Evolutionary conservation across 495 filamentous ascomycete genomes (phyloP).

Genomic region (Astrothelium macrocarpum): DNA sequence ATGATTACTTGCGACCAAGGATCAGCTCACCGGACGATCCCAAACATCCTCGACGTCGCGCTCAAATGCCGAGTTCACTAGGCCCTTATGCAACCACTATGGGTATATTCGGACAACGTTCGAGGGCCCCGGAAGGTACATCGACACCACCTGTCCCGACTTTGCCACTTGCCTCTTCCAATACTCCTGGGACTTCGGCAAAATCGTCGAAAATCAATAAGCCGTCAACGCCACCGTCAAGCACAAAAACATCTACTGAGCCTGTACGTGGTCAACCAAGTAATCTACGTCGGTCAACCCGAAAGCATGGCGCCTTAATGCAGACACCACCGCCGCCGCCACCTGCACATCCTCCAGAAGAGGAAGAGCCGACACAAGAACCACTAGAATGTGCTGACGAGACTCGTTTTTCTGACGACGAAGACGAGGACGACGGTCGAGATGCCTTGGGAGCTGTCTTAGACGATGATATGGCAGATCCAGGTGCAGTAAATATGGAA

Average conservation of each 20-base stretch:
- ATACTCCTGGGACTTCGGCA: slow-evolving; percentile 16
- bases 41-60: slow-evolving; percentile 49
- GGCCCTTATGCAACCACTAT: slow-evolving; percentile 74
- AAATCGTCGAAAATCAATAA: slow-evolving; percentile 29
- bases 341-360: slow-evolving; percentile 37
- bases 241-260: slow-evolving; percentile 4
- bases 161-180: slow-evolving; percentile 16
- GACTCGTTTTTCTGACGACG: slow-evolving; percentile 67
- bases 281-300: slow-evolving; percentile 24
- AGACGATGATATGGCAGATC: slow-evolving; percentile 70
- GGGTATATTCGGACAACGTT: slow-evolving; percentile 19
- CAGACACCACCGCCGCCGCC: slow-evolving; percentile 38
- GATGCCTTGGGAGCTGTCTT: slow-evolving; percentile 75
- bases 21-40: slow-evolving; percentile 80
- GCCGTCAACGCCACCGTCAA: background rate
- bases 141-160: slow-evolving; percentile 14
- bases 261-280: background rate
- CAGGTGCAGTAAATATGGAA: slow-evolving; percentile 85
- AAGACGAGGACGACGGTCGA: slow-evolving; percentile 61
- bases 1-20: slow-evolving; percentile 88
- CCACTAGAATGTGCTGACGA: slow-evolving; percentile 93
- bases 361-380: slow-evolving; percentile 29
- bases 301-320: slow-evolving; percentile 39
- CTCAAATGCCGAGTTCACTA: slow-evolving; percentile 51
- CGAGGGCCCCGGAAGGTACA: slow-evolving; percentile 8